Percentiles rank a stretch among this genome's conserved stretches.
phyloP scores from a whole-genome alignment of 2,329 filamentous ascomycete genomes.

The Aspergillus piperis region DNA sequence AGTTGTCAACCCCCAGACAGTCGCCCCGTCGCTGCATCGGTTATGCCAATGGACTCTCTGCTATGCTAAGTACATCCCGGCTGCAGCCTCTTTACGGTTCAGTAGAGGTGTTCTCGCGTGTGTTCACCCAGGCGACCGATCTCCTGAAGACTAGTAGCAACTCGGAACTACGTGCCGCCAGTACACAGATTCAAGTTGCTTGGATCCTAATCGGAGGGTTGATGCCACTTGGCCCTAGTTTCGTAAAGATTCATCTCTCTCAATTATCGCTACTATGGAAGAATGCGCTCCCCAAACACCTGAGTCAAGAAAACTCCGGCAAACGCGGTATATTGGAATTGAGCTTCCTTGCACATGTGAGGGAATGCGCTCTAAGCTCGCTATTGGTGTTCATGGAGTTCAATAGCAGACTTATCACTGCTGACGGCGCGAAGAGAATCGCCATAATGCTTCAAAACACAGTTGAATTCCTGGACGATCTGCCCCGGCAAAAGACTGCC shows the following conservation, averaged over 20 bases:
- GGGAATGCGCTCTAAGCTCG: conserved; percentile 89
- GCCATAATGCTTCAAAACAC: conserved; percentile 95
- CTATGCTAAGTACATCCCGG: conserved; percentile 85
- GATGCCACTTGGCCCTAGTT: conserved; percentile 95
- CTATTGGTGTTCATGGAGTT: conserved; percentile 91
- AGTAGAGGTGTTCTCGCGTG: conserved; percentile 89
- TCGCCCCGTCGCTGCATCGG: conserved; percentile 83
- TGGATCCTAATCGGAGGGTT: conserved; percentile 96
- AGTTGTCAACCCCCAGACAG: conserved; percentile 72
- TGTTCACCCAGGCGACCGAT: conserved; percentile 87
- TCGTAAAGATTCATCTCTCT: conserved; percentile 96
- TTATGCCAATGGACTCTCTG: conserved; percentile 87
- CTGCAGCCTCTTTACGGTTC: conserved; percentile 89
- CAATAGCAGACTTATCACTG: conserved; percentile 86
- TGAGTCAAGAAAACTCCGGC: conserved; percentile 88
- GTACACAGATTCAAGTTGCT: conserved; percentile 94
- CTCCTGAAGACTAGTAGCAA: conserved; percentile 89
- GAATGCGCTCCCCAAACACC: conserved; percentile 89
- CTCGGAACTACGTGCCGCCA: conserved; percentile 85
- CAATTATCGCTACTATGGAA: conserved; percentile 95
- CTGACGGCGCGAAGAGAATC: conserved; percentile 90
- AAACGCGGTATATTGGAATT: conserved; percentile 83
- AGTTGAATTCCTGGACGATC: conserved; percentile 78
- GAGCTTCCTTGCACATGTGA: conserved; percentile 89
- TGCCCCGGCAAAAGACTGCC: conserved; percentile 79